phyloP scores from a whole-genome alignment of 2,329 filamentous ascomycete genomes.

The Biscogniauxia sp. region DNA sequence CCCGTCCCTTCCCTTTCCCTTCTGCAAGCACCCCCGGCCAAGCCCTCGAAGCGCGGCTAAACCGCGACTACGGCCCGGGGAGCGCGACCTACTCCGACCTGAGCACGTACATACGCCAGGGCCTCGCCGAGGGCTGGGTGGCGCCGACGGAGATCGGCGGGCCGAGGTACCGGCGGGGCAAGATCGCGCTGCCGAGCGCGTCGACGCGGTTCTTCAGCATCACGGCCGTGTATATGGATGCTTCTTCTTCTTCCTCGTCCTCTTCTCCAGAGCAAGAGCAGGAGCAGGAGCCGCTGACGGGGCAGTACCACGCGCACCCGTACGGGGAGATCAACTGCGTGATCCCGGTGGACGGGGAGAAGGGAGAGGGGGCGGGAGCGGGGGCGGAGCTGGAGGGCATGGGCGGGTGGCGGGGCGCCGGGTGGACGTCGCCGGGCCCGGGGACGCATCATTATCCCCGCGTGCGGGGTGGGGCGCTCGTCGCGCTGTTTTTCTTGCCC shows the following conservation, averaged over 20 bases:
- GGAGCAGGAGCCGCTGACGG: slow-evolving; percentile 44
- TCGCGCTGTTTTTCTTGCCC: slow-evolving; percentile 55
- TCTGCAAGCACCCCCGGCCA: slow-evolving; percentile 40
- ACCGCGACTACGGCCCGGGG: slow-evolving; percentile 42
- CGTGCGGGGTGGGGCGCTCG: slow-evolving; percentile 46
- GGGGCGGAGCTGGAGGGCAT: slow-evolving; percentile 52
- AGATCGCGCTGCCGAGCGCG: slow-evolving; percentile 44
- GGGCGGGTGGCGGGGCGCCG: slow-evolving; percentile 54
- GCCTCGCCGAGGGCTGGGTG: slow-evolving; percentile 44
- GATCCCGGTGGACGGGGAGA: slow-evolving; percentile 43
- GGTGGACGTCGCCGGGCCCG: slow-evolving; percentile 53
- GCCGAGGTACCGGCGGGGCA: slow-evolving; percentile 45
- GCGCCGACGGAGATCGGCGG: slow-evolving; percentile 43
- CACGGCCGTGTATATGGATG: slow-evolving; percentile 56
- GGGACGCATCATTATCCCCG: slow-evolving; percentile 58
- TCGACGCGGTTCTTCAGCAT: slow-evolving; percentile 53
- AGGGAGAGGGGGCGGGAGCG: too few relatives aligned
- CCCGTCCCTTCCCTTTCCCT: neutral
- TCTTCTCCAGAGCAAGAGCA: too few relatives aligned
- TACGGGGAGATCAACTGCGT: slow-evolving; percentile 58
- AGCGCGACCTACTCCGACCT: slow-evolving; percentile 43
- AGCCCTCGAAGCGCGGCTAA: slow-evolving; percentile 42
- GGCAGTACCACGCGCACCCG: slow-evolving; percentile 53
- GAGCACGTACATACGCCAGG: slow-evolving; percentile 36
- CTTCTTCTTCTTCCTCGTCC: too few relatives aligned